Conservation (phyloP, 2,329 filamentous ascomycete species). For the Graphilbum fragrans region DNA sequence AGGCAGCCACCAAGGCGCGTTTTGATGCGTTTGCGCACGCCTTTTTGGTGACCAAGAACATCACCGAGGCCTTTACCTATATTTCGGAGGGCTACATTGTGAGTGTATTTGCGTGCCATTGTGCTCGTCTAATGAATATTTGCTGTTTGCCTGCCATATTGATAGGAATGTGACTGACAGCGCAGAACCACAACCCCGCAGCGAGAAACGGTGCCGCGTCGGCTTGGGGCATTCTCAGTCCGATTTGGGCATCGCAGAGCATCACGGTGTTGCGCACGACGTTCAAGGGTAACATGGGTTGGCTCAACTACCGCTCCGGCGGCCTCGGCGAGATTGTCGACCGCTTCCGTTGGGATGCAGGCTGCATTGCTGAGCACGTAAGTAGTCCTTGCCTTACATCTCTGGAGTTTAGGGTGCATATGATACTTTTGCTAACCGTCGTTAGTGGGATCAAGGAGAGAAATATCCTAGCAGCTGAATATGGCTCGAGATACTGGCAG, state of each 20-base stretch:
- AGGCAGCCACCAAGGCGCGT: constrained; percentile 11
- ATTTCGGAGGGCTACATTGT: constrained; percentile 15
- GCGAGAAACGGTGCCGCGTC: constrained; percentile 13
- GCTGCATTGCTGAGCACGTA: constrained; percentile 16
- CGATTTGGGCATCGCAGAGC: constrained; percentile 13
- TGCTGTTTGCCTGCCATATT: too few species aligned
- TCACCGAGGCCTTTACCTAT: constrained; percentile 14
- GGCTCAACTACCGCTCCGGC: constrained; percentile 15
- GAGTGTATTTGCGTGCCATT: too few species aligned
- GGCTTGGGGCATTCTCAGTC: constrained; percentile 13
- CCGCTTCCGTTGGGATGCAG: constrained; percentile 14
- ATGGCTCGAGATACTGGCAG: neutral
- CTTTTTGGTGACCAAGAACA: constrained; percentile 14
- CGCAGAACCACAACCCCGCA: constrained; percentile 13
- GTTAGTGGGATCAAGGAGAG: constrained; percentile 6
- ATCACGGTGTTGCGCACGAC: constrained; percentile 15
- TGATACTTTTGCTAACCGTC: neutral
- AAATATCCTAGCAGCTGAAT: constrained; percentile 1
- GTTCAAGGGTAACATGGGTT: constrained; percentile 12
- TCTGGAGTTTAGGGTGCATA: neutral
- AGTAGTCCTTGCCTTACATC: neutral
- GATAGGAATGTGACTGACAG: neutral
- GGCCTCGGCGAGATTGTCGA: constrained; percentile 13
- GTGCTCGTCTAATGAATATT: neutral
- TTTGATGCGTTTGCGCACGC: constrained; percentile 15